Evolutionary conservation across 1,284 basidiomycete genomes (phyloP).

Genomic region (Clitocybe nebularis): DNA sequence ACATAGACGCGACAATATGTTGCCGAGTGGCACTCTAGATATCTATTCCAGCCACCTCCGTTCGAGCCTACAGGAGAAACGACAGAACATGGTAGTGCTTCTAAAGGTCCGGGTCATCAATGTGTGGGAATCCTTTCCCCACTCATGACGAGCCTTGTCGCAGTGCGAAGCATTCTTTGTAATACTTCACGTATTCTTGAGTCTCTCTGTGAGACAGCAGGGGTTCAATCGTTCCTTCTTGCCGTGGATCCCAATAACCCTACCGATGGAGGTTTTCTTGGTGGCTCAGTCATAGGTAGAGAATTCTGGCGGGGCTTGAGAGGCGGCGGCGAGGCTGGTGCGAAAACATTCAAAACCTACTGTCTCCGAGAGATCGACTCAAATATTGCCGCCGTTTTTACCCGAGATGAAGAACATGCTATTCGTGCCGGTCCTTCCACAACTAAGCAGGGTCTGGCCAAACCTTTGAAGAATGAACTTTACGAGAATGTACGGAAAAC

Average conservation of each 20-base stretch:
- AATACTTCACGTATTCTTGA: conserved; percentile 49
- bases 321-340: conserved; percentile 53
- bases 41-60: conserved; percentile 41
- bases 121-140: conserved; percentile 10
- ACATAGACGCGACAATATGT: conserved; percentile 47
- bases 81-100: conserved; percentile 8
- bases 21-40: conserved; percentile 54
- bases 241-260: conserved; percentile 49
- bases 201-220: conserved; percentile 41
- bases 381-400: conserved; percentile 13
- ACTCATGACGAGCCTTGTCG: conserved; percentile 12
- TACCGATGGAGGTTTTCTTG: conserved; percentile 52
- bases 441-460: conserved; percentile 31
- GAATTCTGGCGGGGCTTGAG: conserved; percentile 62
- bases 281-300: conserved; percentile 53
- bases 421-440: conserved; percentile 11
- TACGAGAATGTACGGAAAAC: conserved; percentile 49
- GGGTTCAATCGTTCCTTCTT: conserved; percentile 57
- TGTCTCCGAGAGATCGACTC: conserved; percentile 28
- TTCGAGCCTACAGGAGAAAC: conserved; percentile 1
- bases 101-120: conserved; percentile 19
- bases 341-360: conserved; percentile 48
- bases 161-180: conserved; percentile 44
- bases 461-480: conserved; percentile 44
- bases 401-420: conserved; percentile 5